phyloP scores from a whole-genome alignment of 2,329 filamentous ascomycete species.

The Gnomoniopsis smithogilvyi region DNA sequence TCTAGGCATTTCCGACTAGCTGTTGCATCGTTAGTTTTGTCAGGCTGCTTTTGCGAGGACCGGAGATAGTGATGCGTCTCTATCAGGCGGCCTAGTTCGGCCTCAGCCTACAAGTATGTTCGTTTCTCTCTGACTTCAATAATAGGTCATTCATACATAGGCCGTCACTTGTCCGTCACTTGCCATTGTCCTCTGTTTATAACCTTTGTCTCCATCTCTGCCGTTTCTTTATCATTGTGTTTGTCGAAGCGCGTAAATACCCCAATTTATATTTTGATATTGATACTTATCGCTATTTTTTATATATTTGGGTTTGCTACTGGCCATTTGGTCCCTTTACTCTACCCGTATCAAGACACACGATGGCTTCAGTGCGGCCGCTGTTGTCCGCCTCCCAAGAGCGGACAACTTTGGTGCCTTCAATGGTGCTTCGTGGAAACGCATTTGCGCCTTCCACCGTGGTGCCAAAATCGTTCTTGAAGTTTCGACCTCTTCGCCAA shows the following conservation, averaged over 20 bases:
- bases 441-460: slow-evolving; percentile 5
- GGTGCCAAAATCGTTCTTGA: slow-evolving; percentile 7
- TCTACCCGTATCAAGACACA: neutral
- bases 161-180: neutral
- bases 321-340: neutral
- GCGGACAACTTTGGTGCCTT: slow-evolving; percentile 5
- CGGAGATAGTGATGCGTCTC: slow-evolving; percentile 17
- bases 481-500: slow-evolving; percentile 16
- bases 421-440: neutral
- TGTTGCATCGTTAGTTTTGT: neutral
- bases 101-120: neutral
- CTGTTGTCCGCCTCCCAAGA: neutral
- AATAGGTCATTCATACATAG: neutral
- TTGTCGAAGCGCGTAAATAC: neutral
- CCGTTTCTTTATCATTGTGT: neutral
- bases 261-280: neutral
- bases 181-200: neutral
- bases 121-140: neutral
- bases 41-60: slow-evolving; percentile 10
- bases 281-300: neutral
- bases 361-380: slow-evolving; percentile 16
- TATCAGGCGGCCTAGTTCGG: neutral
- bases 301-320: neutral
- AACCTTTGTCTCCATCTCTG: slow-evolving; percentile 3
- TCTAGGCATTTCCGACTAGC: neutral